Evolutionary conservation across 805 yeast species (phyloP).

Genomic region (Metschnikowia sp.): DNA sequence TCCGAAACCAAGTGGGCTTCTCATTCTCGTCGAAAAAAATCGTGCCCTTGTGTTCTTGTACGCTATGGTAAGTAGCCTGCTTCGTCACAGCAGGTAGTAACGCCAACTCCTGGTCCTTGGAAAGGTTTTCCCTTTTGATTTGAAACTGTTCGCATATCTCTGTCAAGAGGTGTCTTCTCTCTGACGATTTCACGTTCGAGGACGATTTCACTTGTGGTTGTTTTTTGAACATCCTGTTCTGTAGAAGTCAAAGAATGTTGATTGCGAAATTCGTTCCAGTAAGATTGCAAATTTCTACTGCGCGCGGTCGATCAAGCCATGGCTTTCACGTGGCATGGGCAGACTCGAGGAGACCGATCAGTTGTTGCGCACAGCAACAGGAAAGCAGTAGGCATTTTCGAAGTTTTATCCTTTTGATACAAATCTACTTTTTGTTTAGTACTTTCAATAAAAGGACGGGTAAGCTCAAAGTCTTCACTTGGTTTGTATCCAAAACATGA

Average conservation of each 20-base stretch:
- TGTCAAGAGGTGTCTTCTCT: constrained; percentile 54
- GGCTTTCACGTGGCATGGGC: no score
- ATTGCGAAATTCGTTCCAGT: neutral
- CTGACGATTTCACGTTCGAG: constrained; percentile 80
- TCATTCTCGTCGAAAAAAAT: constrained; percentile 62
- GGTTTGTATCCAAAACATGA: no score
- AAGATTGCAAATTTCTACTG: neutral
- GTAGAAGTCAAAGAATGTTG: neutral
- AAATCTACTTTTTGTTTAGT: no score
- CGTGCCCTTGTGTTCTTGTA: constrained; percentile 52
- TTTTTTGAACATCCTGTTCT: constrained; percentile 22
- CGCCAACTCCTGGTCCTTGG: constrained; percentile 38
- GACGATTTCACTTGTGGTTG: constrained; percentile 57
- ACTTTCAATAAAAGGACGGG: no score
- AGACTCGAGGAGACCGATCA: no score
- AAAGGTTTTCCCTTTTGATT: constrained; percentile 36
- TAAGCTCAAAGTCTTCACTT: no score
- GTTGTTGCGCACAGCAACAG: no score
- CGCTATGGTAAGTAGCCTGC: constrained; percentile 57
- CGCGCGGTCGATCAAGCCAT: no score
- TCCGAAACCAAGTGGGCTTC: constrained; percentile 70
- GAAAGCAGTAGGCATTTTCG: no score
- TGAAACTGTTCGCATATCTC: constrained; percentile 41
- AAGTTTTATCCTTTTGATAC: no score
- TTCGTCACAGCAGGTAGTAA: constrained; percentile 55